A percentile compares a stretch with the other conserved stretches of the same genome.
These are phyloP conservation scores for Diaporthe humulicola DNA, from an alignment of 2,329 filamentous ascomycete species.

Conservation along the genomic window DNA sequence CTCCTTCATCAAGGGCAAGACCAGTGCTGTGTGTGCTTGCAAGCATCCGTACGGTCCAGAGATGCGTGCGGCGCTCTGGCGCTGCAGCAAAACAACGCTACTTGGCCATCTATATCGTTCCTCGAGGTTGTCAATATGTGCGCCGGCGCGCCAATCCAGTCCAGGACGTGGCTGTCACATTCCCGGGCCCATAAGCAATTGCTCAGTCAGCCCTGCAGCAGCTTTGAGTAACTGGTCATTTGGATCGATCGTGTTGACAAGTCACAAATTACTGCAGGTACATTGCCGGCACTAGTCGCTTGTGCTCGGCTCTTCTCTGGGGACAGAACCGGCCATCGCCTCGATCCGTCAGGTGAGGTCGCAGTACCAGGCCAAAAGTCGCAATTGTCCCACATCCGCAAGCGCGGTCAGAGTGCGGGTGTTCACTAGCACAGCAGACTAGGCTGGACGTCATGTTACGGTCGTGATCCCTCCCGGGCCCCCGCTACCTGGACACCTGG, in stretches of 20 bases:
- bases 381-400: background rate
- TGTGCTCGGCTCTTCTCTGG: background rate
- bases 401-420: background rate
- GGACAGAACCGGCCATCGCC: background rate
- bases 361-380: background rate
- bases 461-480: constrained; percentile 7
- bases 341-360: background rate
- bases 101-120: constrained; percentile 8
- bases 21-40: background rate
- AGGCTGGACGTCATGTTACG: constrained; percentile 19
- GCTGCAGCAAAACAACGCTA: constrained; percentile 12
- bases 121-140: constrained; percentile 18
- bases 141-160: background rate
- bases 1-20: background rate
- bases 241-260: constrained; percentile 28
- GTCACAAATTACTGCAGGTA: constrained; percentile 28
- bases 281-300: constrained; percentile 20
- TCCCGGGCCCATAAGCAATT: background rate
- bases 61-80: background rate
- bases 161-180: background rate
- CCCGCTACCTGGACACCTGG: constrained; percentile 5
- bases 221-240: background rate
- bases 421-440: background rate
- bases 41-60: background rate
- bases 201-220: constrained; percentile 24